phyloP scores from a whole-genome alignment of 2,329 filamentous ascomycete genomes.

The Blastomyces silverae region DNA sequence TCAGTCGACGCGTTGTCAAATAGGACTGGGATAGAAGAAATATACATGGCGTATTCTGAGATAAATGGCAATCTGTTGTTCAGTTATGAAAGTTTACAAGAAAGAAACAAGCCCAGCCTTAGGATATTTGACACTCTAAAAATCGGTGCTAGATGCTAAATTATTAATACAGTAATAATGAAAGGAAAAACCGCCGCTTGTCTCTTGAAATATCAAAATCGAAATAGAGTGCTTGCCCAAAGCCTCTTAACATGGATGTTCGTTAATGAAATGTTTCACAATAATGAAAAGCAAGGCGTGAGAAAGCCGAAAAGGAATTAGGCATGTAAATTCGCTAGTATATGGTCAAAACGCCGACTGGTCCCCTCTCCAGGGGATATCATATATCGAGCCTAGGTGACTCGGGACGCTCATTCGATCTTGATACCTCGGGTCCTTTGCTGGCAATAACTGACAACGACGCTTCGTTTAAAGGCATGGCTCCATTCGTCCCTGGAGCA shows the following conservation, averaged over 20 bases:
- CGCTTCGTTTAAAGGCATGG: slow-evolving; percentile 4
- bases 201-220: slow-evolving; percentile 1
- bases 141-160: background rate
- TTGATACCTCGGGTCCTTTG: slow-evolving; percentile 1
- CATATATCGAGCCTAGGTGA: background rate
- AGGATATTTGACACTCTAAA: background rate
- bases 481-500: slow-evolving; percentile 8
- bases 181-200: background rate
- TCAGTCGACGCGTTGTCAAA: background rate
- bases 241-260: background rate
- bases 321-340: background rate
- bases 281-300: background rate
- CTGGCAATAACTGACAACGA: slow-evolving; percentile 8
- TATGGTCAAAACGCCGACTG: background rate
- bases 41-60: background rate
- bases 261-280: no score
- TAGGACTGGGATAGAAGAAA: background rate
- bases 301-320: background rate
- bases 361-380: background rate
- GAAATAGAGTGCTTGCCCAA: background rate
- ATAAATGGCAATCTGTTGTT: background rate
- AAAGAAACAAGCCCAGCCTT: background rate
- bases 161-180: background rate
- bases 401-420: background rate
- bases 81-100: background rate